Evolutionary conservation across 441 rosid species (phyloP).

Genomic region (Raphanus hybrid): DNA sequence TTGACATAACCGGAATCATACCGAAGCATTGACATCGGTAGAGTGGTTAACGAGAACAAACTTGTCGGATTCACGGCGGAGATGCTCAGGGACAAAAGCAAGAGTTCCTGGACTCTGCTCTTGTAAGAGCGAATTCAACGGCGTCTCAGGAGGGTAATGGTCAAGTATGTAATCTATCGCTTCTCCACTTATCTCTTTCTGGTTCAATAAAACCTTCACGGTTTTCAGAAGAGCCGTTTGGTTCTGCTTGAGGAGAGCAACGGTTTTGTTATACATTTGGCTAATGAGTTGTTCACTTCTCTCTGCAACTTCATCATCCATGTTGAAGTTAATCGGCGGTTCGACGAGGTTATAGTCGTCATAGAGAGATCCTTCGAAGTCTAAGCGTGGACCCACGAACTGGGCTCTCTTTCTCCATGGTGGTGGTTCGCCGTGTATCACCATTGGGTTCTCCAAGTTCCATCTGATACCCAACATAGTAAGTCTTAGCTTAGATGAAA

Average conservation of each 20-base stretch:
- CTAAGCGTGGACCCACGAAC: constrained; percentile 89
- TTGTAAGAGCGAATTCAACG: constrained; percentile 59
- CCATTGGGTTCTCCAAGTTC: constrained; percentile 95
- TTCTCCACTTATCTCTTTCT: constrained; percentile 79
- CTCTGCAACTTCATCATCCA: constrained; percentile 80
- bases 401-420: constrained; percentile 80
- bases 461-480: constrained; percentile 56
- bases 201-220: constrained; percentile 83
- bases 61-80: constrained; percentile 34
- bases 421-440: constrained; percentile 90
- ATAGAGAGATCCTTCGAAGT: constrained; percentile 94
- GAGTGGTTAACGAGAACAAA: constrained; percentile 48
- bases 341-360: constrained; percentile 74
- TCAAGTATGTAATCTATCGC: constrained; percentile 77
- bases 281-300: constrained; percentile 76
- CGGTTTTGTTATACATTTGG: constrained; percentile 66
- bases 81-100: constrained; percentile 50
- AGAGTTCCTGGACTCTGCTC: constrained; percentile 82
- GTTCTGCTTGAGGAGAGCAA: constrained; percentile 71
- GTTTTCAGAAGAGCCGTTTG: constrained; percentile 85
- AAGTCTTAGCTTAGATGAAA: constrained; percentile 3
- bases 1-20: constrained; percentile 24
- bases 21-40: constrained; percentile 32
- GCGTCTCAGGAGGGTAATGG: constrained; percentile 79
- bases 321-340: constrained; percentile 80